Conservation (phyloP, 352 stramenopile species). For the Elongisporangium anandrum region DNA sequence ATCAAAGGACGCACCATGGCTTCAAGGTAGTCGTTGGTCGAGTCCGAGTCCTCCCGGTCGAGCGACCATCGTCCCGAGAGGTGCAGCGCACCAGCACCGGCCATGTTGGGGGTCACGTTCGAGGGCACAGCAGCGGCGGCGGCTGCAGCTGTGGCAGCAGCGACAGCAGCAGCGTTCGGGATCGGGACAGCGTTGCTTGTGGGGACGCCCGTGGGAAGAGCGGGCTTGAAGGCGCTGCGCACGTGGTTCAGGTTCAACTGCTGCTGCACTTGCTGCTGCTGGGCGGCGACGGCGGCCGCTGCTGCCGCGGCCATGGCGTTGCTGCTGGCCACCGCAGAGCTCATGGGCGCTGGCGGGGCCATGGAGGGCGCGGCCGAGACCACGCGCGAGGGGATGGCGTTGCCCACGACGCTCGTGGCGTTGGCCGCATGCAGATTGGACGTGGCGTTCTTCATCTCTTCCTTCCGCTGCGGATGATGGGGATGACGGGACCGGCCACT, state of each 20-base stretch:
- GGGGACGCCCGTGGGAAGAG: constrained; percentile 15
- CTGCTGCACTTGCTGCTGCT: constrained; percentile 18
- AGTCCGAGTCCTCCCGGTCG: constrained; percentile 85
- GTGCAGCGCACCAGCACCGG: constrained; percentile 70
- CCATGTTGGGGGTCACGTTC: constrained; percentile 38
- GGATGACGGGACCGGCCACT: constrained; percentile 2
- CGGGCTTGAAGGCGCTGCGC: constrained; percentile 67
- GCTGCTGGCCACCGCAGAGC: constrained; percentile 5
- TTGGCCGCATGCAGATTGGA: constrained; percentile 81
- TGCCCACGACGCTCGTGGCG: constrained; percentile 74
- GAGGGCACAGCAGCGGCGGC: constrained; percentile 20
- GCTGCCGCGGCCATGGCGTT: constrained; percentile 24
- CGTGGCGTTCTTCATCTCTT: constrained; percentile 30
- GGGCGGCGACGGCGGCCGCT: constrained; percentile 17
- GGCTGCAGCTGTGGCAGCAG: constrained; percentile 10
- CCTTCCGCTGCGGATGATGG: background rate
- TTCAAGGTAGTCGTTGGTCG: constrained; percentile 88
- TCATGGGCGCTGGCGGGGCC: constrained; percentile 11
- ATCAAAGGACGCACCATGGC: constrained; percentile 45
- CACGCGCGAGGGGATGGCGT: constrained; percentile 55
- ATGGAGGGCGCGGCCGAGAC: constrained; percentile 17
- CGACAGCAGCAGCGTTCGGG: constrained; percentile 16
- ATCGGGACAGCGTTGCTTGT: constrained; percentile 21
- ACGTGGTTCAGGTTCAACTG: constrained; percentile 65
- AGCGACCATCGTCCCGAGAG: constrained; percentile 82